These are phyloP conservation scores for Kandelia obovata DNA, from an alignment of 345 rosid genomes.

Conservation along the genomic window DNA sequence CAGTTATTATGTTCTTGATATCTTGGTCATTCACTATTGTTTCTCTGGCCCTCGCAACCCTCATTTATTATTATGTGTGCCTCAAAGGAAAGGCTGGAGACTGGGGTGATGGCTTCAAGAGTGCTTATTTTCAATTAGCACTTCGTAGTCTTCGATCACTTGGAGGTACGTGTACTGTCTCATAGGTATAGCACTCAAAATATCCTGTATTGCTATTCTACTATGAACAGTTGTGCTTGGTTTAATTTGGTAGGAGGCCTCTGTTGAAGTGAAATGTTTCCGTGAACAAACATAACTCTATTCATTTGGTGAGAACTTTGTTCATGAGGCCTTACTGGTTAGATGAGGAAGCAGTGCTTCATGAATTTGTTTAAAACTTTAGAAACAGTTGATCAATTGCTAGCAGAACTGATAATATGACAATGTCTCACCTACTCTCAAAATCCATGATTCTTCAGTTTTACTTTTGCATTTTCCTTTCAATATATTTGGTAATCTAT, in stretches of 20 bases:
- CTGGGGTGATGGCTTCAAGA: conserved; percentile 99
- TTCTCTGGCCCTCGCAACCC: conserved; percentile 94
- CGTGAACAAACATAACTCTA: background rate
- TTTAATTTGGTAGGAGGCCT: background rate
- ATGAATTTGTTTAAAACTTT: background rate
- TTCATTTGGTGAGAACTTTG: too few species aligned
- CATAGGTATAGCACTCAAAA: background rate
- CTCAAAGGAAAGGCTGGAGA: conserved; percentile 98
- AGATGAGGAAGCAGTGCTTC: background rate
- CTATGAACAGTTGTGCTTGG: background rate
- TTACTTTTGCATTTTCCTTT: background rate
- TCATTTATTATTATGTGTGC: conserved; percentile 95
- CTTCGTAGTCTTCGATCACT: conserved; percentile 98
- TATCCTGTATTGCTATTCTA: conserved; percentile 6
- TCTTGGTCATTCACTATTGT: conserved; percentile 96
- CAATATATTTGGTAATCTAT: background rate
- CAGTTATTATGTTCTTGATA: conserved; percentile 99
- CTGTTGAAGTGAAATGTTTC: background rate
- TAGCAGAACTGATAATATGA: too few species aligned
- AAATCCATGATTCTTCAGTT: background rate
- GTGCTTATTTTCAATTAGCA: conserved; percentile 98
- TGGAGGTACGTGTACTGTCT: conserved; percentile 61
- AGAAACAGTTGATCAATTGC: too few species aligned
- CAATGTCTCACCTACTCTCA: background rate
- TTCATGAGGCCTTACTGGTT: too few species aligned